These are phyloP conservation scores for Globisporangium heterothallicum DNA, from an alignment of 352 stramenopile genomes.

Conservation along the genomic window DNA sequence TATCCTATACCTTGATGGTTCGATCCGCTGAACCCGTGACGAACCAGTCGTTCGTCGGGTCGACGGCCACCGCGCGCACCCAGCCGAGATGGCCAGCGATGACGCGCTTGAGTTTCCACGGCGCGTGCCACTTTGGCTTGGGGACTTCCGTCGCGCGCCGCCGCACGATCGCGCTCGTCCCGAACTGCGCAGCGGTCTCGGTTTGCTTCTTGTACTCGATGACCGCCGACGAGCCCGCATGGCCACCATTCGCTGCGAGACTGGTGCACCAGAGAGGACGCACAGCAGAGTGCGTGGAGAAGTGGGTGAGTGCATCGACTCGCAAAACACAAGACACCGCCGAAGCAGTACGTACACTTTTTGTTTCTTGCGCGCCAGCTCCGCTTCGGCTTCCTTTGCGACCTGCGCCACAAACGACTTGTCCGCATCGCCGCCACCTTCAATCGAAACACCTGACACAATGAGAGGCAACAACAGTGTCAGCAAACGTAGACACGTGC, in stretches of 20 bases:
- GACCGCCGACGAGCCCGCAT: constrained; percentile 29
- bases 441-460: constrained; percentile 10
- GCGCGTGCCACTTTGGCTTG: constrained; percentile 97
- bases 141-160: constrained; percentile 85
- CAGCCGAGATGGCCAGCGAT: constrained; percentile 94
- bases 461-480: not conserved
- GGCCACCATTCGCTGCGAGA: constrained; percentile 17
- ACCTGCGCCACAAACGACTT: constrained; percentile 49
- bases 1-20: constrained; percentile 98
- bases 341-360: constrained; percentile 28
- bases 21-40: constrained; percentile 96
- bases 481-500: not conserved
- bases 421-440: constrained; percentile 1
- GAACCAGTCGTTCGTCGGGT: constrained; percentile 99
- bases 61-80: constrained; percentile 96
- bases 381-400: constrained; percentile 44
- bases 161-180: constrained; percentile 63
- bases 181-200: constrained; percentile 43
- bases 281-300: not conserved
- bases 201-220: constrained; percentile 60
- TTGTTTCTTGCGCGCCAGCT: constrained; percentile 37
- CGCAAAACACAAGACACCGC: constrained; percentile 1
- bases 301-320: not conserved
- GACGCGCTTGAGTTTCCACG: constrained; percentile 98
- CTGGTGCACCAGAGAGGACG: constrained; percentile 12